Evolutionary conservation across 1,284 basidiomycete genomes (phyloP), one percentile per base, ranked within the genome.

Genomic region (Marasmius tenuissimus): DNA sequence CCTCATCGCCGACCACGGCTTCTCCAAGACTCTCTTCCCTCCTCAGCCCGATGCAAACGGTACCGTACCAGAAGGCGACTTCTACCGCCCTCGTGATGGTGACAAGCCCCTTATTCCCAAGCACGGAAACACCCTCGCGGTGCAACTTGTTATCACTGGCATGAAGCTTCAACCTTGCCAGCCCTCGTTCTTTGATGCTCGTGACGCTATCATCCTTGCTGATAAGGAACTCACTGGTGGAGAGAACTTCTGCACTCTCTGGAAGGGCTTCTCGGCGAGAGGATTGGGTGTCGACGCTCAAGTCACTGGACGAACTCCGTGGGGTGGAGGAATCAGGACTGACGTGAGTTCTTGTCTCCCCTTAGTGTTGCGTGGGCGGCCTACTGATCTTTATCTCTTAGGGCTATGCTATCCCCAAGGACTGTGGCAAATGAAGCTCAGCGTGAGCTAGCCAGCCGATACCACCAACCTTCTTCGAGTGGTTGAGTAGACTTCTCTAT

Each of bases 141-240:
- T 94, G 34, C 95, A 97, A 64, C 87, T 98, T 52, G 89, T 98
- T 53, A 67, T 98, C 50, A 89, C 91, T 71, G 95, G 84, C 9
- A 96, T 98, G 94, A 98, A 98, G 84, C 79, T 97, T 52, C 96
- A 98, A 75, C 89, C 91, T 5, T 98, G 96, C 78, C 84, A 91
- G 58, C 96, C 96, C 4, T 84, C 84, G 60, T 97, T 98, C 91
- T 92, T 96, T 70, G 88, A 95, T 67, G 93, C 95, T 11, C 88
- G 96, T 63, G 90, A 96, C 74, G 95, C 96, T 20, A 97, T 98
- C 73, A 86, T 98, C 69, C 87, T 93, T 70, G 96, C 96, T n/a
- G 96, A 98, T 76, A 79, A 93, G 74, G 78, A 92, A 52, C 83
- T 97, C 61, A 98, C 96, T 1, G 93, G 89, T 20, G 96, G 97